A percentile compares a stretch with the other conserved stretches of the same genome.
phyloP scores from a whole-genome alignment of 306 rosid genomes.

The Albizia julibrissin region DNA sequence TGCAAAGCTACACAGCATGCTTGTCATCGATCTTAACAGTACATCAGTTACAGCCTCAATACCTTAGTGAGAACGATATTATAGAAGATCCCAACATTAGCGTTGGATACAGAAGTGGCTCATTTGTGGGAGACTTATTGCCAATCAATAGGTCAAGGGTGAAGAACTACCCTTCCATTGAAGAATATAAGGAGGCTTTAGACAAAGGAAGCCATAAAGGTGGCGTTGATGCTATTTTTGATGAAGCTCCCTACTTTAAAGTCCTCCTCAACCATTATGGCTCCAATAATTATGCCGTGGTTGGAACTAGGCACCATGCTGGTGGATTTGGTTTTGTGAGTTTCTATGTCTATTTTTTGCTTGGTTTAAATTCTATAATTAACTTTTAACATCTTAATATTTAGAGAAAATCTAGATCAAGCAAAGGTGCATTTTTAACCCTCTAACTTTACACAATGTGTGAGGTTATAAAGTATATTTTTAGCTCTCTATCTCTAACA shows the following conservation, averaged over 20 bases:
- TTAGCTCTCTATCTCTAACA: too few species aligned
- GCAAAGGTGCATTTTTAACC: too few species aligned
- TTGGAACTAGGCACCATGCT: background rate
- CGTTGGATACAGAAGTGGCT: background rate
- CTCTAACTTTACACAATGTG: too few species aligned
- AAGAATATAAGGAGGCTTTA: conserved; percentile 17
- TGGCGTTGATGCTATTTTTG: background rate
- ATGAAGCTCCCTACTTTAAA: background rate
- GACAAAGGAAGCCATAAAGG: background rate
- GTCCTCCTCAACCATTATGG: conserved; percentile 32
- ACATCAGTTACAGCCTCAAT: conserved; percentile 18
- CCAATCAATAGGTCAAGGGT: background rate
- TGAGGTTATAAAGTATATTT: too few species aligned
- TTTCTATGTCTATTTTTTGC: background rate
- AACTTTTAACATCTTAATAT: too few species aligned
- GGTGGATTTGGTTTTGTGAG: conserved; percentile 45
- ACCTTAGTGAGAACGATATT: background rate
- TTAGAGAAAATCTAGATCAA: too few species aligned
- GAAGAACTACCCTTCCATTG: background rate
- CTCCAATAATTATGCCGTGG: background rate
- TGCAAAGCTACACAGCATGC: conserved; percentile 33
- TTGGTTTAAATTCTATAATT: too few species aligned
- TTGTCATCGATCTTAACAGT: conserved; percentile 27
- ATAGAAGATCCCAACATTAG: background rate
- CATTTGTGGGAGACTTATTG: background rate